phyloP scores from a whole-genome alignment of 768 basidiomycete species.

The Asterophora lycoperdoides region DNA sequence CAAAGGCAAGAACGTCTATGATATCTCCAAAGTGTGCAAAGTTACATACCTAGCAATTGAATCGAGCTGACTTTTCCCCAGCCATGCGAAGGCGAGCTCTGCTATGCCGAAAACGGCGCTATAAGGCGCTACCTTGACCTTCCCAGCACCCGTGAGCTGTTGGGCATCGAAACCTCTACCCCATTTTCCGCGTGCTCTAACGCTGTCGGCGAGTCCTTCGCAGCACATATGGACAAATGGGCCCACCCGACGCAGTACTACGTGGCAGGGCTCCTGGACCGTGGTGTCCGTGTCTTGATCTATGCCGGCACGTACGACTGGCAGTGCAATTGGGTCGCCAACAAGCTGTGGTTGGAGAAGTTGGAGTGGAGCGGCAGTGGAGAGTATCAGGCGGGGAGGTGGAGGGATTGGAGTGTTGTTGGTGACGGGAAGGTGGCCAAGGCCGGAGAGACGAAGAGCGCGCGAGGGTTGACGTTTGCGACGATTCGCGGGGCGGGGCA shows the following conservation, averaged over 20 bases:
- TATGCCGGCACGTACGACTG: slow-evolving; percentile 76
- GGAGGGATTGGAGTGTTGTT: slow-evolving; percentile 57
- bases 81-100: slow-evolving; percentile 21
- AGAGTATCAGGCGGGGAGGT: slow-evolving; percentile 42
- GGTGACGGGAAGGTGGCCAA: slow-evolving; percentile 23
- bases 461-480: slow-evolving; percentile 31
- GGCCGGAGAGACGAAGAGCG: slow-evolving; percentile 44
- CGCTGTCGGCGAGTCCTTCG: slow-evolving; percentile 48
- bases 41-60: slow-evolving; percentile 2
- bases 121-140: slow-evolving; percentile 19
- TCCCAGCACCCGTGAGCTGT: slow-evolving; percentile 15
- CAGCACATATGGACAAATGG: slow-evolving; percentile 51
- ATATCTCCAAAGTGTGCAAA: slow-evolving; percentile 21
- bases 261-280: slow-evolving; percentile 62
- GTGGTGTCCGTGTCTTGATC: slow-evolving; percentile 69
- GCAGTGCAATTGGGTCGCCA: slow-evolving; percentile 79
- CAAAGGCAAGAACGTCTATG: slow-evolving; percentile 23
- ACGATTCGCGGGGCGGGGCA: slow-evolving; percentile 46
- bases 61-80: not conserved
- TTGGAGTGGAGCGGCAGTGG: slow-evolving; percentile 68
- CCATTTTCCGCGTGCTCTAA: slow-evolving; percentile 58
- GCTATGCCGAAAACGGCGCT: slow-evolving; percentile 18
- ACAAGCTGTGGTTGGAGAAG: slow-evolving; percentile 69
- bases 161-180: slow-evolving; percentile 24
- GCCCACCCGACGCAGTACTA: slow-evolving; percentile 54